Percentiles rank a stretch among this genome's conserved stretches.
Evolutionary conservation across 805 yeast genomes (phyloP).

Genomic region (Metschnikowia dekortorum): DNA sequence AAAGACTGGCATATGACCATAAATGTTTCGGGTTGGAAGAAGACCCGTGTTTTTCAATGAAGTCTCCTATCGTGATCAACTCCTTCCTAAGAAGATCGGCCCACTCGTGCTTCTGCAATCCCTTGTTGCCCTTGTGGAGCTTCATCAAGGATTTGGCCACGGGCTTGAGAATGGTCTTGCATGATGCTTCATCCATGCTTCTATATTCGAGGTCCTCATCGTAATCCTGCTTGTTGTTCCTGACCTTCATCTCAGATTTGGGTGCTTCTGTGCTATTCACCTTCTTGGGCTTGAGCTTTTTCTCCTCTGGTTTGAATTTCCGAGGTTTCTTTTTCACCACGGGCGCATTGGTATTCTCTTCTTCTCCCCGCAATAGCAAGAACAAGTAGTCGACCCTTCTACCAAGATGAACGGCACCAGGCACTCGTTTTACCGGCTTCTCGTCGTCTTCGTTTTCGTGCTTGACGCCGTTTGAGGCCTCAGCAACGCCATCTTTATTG

Average conservation of each 20-base stretch:
- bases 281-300: slow-evolving; percentile 17
- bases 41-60: slow-evolving; percentile 35
- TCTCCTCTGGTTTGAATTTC: slow-evolving; percentile 18
- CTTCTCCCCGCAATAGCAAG: slow-evolving; percentile 60
- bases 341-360: slow-evolving; percentile 20
- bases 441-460: slow-evolving; percentile 20
- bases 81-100: slow-evolving; percentile 65
- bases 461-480: slow-evolving; percentile 5
- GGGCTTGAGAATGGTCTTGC: slow-evolving; percentile 59
- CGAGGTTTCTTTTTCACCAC: slow-evolving; percentile 17
- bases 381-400: slow-evolving; percentile 89
- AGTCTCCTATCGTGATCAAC: slow-evolving; percentile 68
- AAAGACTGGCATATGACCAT: slow-evolving; percentile 79
- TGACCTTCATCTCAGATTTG: slow-evolving; percentile 11
- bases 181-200: slow-evolving; percentile 71
- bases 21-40: slow-evolving; percentile 54
- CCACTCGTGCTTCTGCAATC: slow-evolving; percentile 74
- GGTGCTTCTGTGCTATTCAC: slow-evolving; percentile 4
- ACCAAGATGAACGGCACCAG: slow-evolving; percentile 88
- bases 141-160: slow-evolving; percentile 63
- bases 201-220: slow-evolving; percentile 51
- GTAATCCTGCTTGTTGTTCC: slow-evolving; percentile 23
- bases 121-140: slow-evolving; percentile 66
- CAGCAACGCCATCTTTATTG: slow-evolving; percentile 12
- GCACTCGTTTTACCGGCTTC: slow-evolving; percentile 59